Conservation (phyloP, 2,329 filamentous ascomycete species). For the Cladosporium oxysporum region DNA sequence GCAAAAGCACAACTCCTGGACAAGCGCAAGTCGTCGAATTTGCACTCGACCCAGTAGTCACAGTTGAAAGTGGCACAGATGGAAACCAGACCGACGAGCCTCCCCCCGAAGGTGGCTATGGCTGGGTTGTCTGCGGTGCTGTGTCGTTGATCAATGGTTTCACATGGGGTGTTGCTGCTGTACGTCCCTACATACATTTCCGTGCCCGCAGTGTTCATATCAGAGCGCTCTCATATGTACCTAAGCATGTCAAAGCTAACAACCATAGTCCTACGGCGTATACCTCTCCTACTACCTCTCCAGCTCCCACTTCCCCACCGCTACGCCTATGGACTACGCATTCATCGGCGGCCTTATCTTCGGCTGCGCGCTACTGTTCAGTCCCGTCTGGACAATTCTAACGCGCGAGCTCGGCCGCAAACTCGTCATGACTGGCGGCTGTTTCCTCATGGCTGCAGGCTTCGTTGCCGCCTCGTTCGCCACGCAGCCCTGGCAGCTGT, state of each 20-base stretch:
- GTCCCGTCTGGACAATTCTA: constrained; percentile 38
- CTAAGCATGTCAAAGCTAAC: neutral
- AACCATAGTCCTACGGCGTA: constrained; percentile 40
- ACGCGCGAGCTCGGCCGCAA: constrained; percentile 33
- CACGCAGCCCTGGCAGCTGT: constrained; percentile 41
- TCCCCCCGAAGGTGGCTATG: constrained; percentile 37
- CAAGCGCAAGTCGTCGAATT: neutral
- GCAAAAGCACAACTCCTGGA: neutral
- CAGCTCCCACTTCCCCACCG: constrained; percentile 38
- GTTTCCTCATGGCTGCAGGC: constrained; percentile 35
- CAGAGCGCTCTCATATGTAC: neutral
- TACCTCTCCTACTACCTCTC: constrained; percentile 49
- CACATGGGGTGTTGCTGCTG: constrained; percentile 32
- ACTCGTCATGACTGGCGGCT: constrained; percentile 36
- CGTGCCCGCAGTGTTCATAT: neutral
- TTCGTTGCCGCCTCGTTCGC: constrained; percentile 41
- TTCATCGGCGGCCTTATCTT: constrained; percentile 46
- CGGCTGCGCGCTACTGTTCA: constrained; percentile 39
- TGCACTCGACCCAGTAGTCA: neutral
- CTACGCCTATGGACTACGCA: constrained; percentile 42
- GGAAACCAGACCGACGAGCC: neutral
- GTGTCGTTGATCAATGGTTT: constrained; percentile 33
- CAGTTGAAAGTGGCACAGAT: neutral
- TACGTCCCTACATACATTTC: constrained; percentile 9
- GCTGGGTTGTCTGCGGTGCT: constrained; percentile 35